Base-by-base conservation (phyloP, 2,329 filamentous ascomycete species). In the Pleomassaria siparia region DNA sequence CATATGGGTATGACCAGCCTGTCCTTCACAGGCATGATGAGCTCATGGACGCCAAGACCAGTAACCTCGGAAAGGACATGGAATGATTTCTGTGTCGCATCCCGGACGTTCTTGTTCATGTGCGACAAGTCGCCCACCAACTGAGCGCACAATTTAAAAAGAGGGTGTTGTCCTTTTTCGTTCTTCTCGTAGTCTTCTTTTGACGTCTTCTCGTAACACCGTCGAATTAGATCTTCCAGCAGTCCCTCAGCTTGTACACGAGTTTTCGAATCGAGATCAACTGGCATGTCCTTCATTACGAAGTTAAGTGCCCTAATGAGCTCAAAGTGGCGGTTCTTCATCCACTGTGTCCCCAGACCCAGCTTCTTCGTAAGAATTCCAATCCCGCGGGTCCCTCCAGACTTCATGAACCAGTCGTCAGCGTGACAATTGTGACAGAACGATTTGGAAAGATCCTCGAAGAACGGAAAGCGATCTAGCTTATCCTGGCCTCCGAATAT, bases 331-430 rank as follows among this genome's bases (percentile, higher is more conserved):
- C 90, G 88, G 11, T 86, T 82, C 16, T 83, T 79, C 26, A 99
- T 78, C 90, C 94, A 99, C 1, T 76, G 69, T 61, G 95, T 88
- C 33, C 90, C 90, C 39, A 99, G 79, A 44, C 92, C 85, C 46
- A 97, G 77, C 58, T 92, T 87, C 2, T 89, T 92, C 25, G 92
- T 85, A 48, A 99, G 76, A 47, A 95, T 86, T 62, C 89, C 87
- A 61, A 99, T 96, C 46, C 95, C 95, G 16, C 92, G 75, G 44
- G 88, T 91, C 30, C 94, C 94, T 40, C 92, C 94, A 29, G 91
- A 88, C 72, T 99, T 99, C 43, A 91, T 91, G 65, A 96, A 99
- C 94, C 95, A 99, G 62, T 99, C 94, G 68, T 99, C 92, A 61
- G 94, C 91, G 61, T 96, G 91, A 69, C 94, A 99, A 55, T 89